A percentile compares a stretch with the other conserved stretches of the same genome.
phyloP scores from a whole-genome alignment of 2,329 filamentous ascomycete genomes.

The Hypoxylon sp. region DNA sequence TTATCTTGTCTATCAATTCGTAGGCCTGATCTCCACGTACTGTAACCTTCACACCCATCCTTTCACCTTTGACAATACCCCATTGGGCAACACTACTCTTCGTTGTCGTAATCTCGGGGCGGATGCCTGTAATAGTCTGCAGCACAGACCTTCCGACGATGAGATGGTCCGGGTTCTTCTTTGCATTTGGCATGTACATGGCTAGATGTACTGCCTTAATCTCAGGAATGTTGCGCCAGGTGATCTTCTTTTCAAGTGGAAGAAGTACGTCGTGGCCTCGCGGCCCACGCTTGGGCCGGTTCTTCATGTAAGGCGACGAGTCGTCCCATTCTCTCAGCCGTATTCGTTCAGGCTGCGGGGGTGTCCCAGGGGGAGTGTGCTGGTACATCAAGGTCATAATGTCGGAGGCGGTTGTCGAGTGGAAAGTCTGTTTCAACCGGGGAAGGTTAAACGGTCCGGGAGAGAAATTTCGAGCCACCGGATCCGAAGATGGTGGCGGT shows the following conservation, averaged over 20 bases:
- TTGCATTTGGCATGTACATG: constrained; percentile 78
- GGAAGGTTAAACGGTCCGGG: constrained; percentile 93
- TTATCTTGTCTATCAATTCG: constrained; percentile 90
- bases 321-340: constrained; percentile 89
- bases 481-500: constrained; percentile 87
- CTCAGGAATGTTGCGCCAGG: constrained; percentile 87
- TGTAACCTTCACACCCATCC: constrained; percentile 82
- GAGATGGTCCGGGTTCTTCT: constrained; percentile 79
- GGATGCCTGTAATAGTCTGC: constrained; percentile 86
- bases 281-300: constrained; percentile 86
- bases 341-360: constrained; percentile 67
- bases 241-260: constrained; percentile 80
- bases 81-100: constrained; percentile 82
- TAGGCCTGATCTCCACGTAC: constrained; percentile 85
- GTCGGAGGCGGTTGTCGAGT: constrained; percentile 87
- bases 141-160: constrained; percentile 87
- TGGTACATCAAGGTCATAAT: constrained; percentile 90
- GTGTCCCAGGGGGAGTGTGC: constrained; percentile 84
- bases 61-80: constrained; percentile 78
- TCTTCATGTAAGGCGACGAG: constrained; percentile 94
- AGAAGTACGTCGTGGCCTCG: constrained; percentile 81
- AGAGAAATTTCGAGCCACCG: constrained; percentile 87
- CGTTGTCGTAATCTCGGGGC: constrained; percentile 78
- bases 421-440: constrained; percentile 90
- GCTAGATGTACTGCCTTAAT: constrained; percentile 87